Conservation (phyloP, 192 early-diverging fungal genomes). For the Backusella tuberculispora region DNA sequence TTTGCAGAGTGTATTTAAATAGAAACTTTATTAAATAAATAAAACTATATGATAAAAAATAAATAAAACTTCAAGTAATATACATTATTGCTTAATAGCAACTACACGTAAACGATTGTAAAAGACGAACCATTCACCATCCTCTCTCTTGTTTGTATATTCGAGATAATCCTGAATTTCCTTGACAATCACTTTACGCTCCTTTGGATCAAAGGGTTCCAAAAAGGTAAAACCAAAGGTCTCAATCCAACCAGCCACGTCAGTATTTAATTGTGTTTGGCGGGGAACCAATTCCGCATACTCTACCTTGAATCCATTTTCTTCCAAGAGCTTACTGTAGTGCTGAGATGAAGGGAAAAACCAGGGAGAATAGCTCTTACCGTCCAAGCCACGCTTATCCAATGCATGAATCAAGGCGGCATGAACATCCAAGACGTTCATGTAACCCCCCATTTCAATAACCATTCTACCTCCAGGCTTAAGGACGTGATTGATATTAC, state of each 20-base stretch:
- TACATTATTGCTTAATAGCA: slow-evolving; percentile 25
- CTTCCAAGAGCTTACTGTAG: slow-evolving; percentile 53
- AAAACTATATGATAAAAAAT: neutral
- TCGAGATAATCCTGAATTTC: slow-evolving; percentile 37
- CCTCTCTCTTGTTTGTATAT: slow-evolving; percentile 34
- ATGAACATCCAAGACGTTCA: slow-evolving; percentile 48
- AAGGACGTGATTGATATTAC: slow-evolving; percentile 55
- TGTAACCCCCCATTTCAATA: slow-evolving; percentile 58
- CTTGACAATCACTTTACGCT: slow-evolving; percentile 27
- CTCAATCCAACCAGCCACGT: slow-evolving; percentile 65
- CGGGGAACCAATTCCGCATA: slow-evolving; percentile 54
- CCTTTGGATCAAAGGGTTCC: slow-evolving; percentile 42
- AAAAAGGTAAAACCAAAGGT: slow-evolving; percentile 71
- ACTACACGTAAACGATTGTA: slow-evolving; percentile 38
- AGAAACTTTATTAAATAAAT: slow-evolving; percentile 11
- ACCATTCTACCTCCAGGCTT: slow-evolving; percentile 63
- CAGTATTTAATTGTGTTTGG: slow-evolving; percentile 57
- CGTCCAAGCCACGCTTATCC: slow-evolving; percentile 48
- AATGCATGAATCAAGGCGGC: slow-evolving; percentile 45
- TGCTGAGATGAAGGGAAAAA: slow-evolving; percentile 52
- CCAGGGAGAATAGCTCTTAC: slow-evolving; percentile 44
- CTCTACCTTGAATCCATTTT: slow-evolving; percentile 54
- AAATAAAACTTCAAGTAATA: neutral
- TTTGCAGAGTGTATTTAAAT: slow-evolving; percentile 11
- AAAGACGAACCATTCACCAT: slow-evolving; percentile 40